Base-by-base conservation (phyloP, 2,329 filamentous ascomycete species). In the Alternaria solani region DNA sequence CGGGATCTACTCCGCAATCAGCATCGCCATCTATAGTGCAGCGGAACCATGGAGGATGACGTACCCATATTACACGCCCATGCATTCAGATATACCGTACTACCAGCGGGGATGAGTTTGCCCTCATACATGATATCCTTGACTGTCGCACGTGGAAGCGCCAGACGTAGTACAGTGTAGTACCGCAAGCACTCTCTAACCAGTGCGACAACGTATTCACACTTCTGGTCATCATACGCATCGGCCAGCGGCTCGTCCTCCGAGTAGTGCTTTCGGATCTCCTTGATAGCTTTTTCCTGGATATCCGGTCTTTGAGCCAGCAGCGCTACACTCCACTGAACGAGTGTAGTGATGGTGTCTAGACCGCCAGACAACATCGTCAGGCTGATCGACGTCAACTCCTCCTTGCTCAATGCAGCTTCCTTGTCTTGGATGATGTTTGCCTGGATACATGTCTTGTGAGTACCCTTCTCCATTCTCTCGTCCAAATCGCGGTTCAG, bases 51-150 rank as follows among this genome's bases (percentile, higher is more conserved):
- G n/a, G n/a, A 30, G 26, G 74, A 81, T 69, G 77, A 86, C 86
- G 70, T 78, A 87, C 86, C 87, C 86, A 88, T 89, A 62, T 90
- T 90, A 68, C 88, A 90, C 3, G 87, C 87, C 88, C 87, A 90
- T 0, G 87, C 86, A 59, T 90, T 91, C 26, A 90, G 77, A 72
- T 89, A 90, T 36, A 89, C 82, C 0, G 89, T 85, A 1, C 87
- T 89, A 0, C 87, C 87, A 44, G 85, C 84, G 1, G 88, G 88
- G 41, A 90, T 88, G 6, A 82, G 71, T 32, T 83, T 82, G 18
- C 84, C 86, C 9, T 88, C 75, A 59, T 89, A 89, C 0, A 79
- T 76, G 3, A 90, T 80, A 53, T 89, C 87, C 63, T 84, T 85
- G 56, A 88, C 84, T 0, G 87, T 88, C 0, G 85, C 85, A 9